Conservation (phyloP, 208 protist genomes). For the Acanthamoeba royreba region DNA sequence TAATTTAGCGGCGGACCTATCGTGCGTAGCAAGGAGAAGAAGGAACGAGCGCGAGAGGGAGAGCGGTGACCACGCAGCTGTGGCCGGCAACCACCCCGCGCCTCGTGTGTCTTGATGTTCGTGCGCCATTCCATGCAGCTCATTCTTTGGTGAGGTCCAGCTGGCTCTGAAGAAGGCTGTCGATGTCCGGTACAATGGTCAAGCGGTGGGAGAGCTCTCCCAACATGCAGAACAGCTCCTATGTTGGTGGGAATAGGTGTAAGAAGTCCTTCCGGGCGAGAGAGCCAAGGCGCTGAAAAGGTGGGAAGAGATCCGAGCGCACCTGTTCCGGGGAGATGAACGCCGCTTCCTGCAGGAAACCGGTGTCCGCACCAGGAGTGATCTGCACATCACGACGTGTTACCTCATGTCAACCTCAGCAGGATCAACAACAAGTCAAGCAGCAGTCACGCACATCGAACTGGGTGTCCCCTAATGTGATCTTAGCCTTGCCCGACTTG, state of each 20-base stretch:
- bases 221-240: not conserved
- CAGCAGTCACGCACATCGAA: not conserved
- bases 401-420: not conserved
- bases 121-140: too few species aligned
- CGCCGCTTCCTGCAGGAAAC: not conserved
- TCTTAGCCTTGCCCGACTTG: slow-evolving; percentile 5
- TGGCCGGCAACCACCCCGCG: too few species aligned
- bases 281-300: not conserved
- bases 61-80: too few species aligned
- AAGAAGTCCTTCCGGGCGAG: not conserved
- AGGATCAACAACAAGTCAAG: not conserved
- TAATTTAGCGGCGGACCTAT: too few species aligned
- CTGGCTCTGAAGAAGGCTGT: not conserved
- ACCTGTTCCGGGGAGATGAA: not conserved
- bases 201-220: not conserved
- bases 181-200: not conserved
- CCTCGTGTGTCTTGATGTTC: too few species aligned
- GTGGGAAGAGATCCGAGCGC: too few species aligned
- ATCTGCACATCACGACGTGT: not conserved
- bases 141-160: not conserved
- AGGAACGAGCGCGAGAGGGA: too few species aligned
- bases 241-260: not conserved
- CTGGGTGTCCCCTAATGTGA: not conserved
- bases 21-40: too few species aligned
- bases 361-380: not conserved